Evolutionary conservation across 1,284 basidiomycete species (phyloP), one percentile per base, ranked within the genome.

Genomic region (Malassezia sp.): DNA sequence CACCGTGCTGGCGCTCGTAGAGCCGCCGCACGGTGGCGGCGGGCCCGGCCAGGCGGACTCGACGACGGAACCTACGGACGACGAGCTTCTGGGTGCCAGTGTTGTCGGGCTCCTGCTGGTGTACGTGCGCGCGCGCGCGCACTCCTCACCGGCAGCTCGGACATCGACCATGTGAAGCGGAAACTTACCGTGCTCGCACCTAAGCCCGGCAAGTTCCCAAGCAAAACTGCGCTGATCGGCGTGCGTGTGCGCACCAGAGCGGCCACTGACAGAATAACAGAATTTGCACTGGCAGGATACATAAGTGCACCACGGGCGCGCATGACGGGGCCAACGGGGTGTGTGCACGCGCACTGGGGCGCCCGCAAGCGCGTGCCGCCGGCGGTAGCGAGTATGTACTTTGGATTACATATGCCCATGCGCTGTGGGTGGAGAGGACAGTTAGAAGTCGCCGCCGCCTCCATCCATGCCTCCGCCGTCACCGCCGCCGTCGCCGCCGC

Each of bases 111-210:
- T 68, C 23, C 44, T 68, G 7, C 65, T 66, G 42, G 56, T 70
- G 38, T 59, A 38, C 42, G 58, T 59, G 17, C 34, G 18, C n/a
- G n/a, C n/a, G n/a, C n/a, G 22, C 30, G 18, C n/a, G 15, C 21
- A 18, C 28, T 28, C 27, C 37, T 43, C 5, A 31, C 24, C 15
- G 3, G 15, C 43, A 60, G 59, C 4, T 58, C 62, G 2, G 53
- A 61, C n/a, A 60, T 70, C 34, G 67, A 70, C 34, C 49, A 49
- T 2, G 50, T 45, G 6, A 29, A 57, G n/a, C 60, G 61, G 35
- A 68, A 66, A 44, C 54, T 70, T 26, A 70, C 59, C 2, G 54
- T 70, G 3, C 51, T 70, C 24, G 54, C 55, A 5, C 67, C 67
- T 4, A 57, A 51, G 14, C 49, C 60, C 0, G 63, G 65, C 20